Evolutionary conservation across 352 stramenopile genomes (phyloP).

Genomic region (Blastocystis sp.): DNA sequence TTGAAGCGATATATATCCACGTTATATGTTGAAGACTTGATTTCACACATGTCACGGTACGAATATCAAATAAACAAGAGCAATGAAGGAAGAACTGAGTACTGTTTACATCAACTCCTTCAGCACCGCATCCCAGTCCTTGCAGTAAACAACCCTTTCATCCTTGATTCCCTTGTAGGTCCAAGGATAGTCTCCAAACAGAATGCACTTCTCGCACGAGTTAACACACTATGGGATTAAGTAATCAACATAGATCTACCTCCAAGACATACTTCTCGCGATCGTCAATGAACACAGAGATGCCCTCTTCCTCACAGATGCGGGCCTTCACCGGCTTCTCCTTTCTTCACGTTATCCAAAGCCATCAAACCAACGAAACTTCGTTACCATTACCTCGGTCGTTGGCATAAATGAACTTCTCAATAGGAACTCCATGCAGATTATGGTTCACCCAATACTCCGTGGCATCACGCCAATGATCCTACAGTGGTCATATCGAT

Average conservation of each 20-base stretch:
- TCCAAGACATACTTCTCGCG: conserved; percentile 20
- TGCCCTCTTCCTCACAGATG: conserved; percentile 13
- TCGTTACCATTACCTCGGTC: conserved; percentile 6
- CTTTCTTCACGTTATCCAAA: background rate
- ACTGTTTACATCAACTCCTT: background rate
- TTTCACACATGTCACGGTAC: too few relatives aligned
- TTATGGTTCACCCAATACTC: conserved; percentile 45
- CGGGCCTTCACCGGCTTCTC: background rate
- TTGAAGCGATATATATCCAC: too few relatives aligned
- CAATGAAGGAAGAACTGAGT: too few relatives aligned
- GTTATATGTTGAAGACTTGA: too few relatives aligned
- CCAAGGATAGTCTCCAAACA: conserved; percentile 38
- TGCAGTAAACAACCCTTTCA: conserved; percentile 1
- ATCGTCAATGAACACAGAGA: conserved; percentile 38
- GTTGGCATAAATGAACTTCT: conserved; percentile 44
- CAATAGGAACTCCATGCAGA: conserved; percentile 1
- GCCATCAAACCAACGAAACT: background rate
- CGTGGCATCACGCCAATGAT: background rate
- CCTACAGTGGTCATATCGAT: background rate
- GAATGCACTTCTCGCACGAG: conserved; percentile 14
- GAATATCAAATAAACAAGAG: too few relatives aligned
- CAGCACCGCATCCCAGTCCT: background rate
- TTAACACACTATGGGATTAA: background rate
- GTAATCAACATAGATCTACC: background rate
- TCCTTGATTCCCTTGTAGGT: conserved; percentile 20